These are phyloP conservation scores for Flaveria trinervia DNA, from an alignment of 129 eudicot genomes.

Conservation along the genomic window DNA sequence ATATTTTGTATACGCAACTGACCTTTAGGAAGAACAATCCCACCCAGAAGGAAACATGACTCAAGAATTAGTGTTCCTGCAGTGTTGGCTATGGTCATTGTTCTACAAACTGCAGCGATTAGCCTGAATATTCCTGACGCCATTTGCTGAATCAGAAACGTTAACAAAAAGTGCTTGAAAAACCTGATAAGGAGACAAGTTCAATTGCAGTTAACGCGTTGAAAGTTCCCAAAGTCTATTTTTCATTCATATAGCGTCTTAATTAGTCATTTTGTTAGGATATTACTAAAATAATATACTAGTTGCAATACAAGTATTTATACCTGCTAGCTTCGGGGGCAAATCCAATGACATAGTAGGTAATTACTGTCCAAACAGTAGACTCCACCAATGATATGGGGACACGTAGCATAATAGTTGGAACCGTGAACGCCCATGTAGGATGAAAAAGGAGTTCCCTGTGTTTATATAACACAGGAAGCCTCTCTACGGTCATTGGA, in stretches of 20 bases:
- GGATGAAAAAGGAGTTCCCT: constrained; percentile 37
- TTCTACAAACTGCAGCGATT: constrained; percentile 73
- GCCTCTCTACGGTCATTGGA: constrained; percentile 38
- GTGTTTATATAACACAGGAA: constrained; percentile 41
- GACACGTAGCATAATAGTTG: constrained; percentile 40
- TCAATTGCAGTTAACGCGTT: not conserved
- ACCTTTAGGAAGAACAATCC: constrained; percentile 74
- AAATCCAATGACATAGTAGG: constrained; percentile 40
- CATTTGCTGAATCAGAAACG: constrained; percentile 87
- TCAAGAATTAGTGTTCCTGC: constrained; percentile 72
- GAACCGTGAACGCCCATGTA: constrained; percentile 38
- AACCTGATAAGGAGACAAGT: constrained; percentile 50
- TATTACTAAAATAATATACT: not conserved
- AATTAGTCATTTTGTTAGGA: not conserved
- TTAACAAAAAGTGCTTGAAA: constrained; percentile 69
- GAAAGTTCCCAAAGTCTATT: not conserved
- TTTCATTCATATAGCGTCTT: not conserved
- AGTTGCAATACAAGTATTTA: not conserved
- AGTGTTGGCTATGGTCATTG: constrained; percentile 73
- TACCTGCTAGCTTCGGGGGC: constrained; percentile 43
- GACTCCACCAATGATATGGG: constrained; percentile 42
- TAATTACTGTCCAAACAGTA: constrained; percentile 38
- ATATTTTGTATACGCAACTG: not conserved
- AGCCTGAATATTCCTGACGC: constrained; percentile 83
- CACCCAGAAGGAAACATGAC: constrained; percentile 77